phyloP scores from a whole-genome alignment of 805 yeast genomes.

The Jamesozyma rosinii region DNA sequence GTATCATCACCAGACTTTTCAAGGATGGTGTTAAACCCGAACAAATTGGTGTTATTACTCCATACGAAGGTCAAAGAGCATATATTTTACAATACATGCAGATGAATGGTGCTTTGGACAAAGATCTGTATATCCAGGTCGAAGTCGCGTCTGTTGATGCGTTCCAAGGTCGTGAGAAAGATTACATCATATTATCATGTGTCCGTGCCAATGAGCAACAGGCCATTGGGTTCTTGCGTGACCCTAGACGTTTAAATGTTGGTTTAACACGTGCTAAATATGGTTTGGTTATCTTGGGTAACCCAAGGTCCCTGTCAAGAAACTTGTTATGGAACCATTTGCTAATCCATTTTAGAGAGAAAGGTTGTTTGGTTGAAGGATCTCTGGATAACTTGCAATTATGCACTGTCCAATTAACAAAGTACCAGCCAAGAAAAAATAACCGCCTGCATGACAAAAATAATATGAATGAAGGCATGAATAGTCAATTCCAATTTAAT shows the following conservation, averaged over 20 bases:
- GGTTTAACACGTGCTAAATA: conserved; percentile 83
- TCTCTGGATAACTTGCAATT: conserved; percentile 69
- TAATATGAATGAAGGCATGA: not conserved
- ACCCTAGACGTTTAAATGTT: conserved; percentile 79
- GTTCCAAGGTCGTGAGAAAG: conserved; percentile 96
- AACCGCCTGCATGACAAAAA: conserved; percentile 4
- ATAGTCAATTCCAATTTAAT: conserved; percentile 15
- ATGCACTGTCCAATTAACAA: conserved; percentile 48
- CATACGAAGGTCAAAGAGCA: conserved; percentile 89
- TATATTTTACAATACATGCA: conserved; percentile 72
- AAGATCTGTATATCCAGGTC: conserved; percentile 55
- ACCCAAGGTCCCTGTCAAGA: conserved; percentile 65
- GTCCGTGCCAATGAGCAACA: conserved; percentile 76
- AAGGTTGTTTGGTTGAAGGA: conserved; percentile 86
- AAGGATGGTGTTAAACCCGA: conserved; percentile 68
- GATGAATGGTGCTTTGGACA: conserved; percentile 57
- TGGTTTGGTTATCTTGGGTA: conserved; percentile 74
- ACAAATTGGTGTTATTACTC: conserved; percentile 88
- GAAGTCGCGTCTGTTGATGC: conserved; percentile 97
- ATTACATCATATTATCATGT: conserved; percentile 86
- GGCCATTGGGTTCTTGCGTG: conserved; percentile 74
- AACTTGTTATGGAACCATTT: conserved; percentile 73
- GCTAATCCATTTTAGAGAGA: conserved; percentile 68
- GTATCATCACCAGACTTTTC: conserved; percentile 61
- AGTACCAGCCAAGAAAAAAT: conserved; percentile 20